Evolutionary conservation across 1,139 yeast genomes (phyloP).

Genomic region (Kodamaea alishanica): DNA sequence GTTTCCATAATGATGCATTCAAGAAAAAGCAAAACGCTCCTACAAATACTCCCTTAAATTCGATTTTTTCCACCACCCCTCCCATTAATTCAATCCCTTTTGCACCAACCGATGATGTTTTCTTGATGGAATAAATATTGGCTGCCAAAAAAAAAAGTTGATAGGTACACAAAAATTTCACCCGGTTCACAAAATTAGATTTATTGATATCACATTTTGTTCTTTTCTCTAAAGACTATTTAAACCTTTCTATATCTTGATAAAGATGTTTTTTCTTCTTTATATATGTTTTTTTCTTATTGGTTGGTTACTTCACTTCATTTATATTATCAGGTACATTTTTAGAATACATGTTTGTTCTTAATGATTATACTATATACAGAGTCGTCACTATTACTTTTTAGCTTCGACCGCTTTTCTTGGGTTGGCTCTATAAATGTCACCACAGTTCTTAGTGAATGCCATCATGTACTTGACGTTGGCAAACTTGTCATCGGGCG

Average conservation of each 20-base stretch:
- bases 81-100: too few relatives aligned
- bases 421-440: conserved; percentile 34
- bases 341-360: too few relatives aligned
- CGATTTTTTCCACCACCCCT: too few relatives aligned
- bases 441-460: conserved; percentile 40
- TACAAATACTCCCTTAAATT: too few relatives aligned
- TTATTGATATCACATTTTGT: too few relatives aligned
- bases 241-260: too few relatives aligned
- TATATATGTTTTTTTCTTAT: not conserved
- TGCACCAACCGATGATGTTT: conserved; percentile 7
- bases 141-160: not conserved
- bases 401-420: conserved; percentile 9
- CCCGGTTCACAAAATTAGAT: too few relatives aligned
- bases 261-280: too few relatives aligned
- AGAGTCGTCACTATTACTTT: too few relatives aligned
- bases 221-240: too few relatives aligned
- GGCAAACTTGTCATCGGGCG: conserved; percentile 40
- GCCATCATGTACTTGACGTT: conserved; percentile 19
- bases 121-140: conserved; percentile 10
- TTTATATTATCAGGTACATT: not conserved
- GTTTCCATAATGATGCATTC: conserved; percentile 12
- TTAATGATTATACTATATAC: too few relatives aligned
- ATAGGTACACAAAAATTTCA: too few relatives aligned
- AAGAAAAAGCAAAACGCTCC: conserved; percentile 7
- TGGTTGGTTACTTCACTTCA: conserved; percentile 4